Evolutionary conservation across 495 filamentous ascomycete species (phyloP).

Genomic region (Aspergillus biplanus): DNA sequence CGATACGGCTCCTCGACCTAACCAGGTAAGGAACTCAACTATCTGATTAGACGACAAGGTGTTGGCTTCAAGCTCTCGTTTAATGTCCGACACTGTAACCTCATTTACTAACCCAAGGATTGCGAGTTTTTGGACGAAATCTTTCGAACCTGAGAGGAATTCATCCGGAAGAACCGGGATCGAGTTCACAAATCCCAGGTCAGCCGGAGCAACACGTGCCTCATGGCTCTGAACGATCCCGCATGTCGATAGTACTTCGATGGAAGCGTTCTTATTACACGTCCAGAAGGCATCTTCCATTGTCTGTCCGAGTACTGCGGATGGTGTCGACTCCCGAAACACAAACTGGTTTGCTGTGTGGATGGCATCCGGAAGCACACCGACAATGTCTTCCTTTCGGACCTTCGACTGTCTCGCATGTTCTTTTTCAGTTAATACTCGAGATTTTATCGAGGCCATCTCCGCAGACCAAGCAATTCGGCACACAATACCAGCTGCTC

Average conservation of each 20-base stretch:
- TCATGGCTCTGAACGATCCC: slow-evolving; percentile 78
- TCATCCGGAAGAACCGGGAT: slow-evolving; percentile 84
- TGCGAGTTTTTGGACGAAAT: slow-evolving; percentile 76
- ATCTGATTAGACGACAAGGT: slow-evolving; percentile 77
- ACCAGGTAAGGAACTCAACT: slow-evolving; percentile 81
- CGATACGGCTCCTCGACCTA: slow-evolving; percentile 64
- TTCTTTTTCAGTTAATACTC: slow-evolving; percentile 34
- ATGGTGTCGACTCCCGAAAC: slow-evolving; percentile 87
- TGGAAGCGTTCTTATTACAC: slow-evolving; percentile 74
- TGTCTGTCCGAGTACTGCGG: slow-evolving; percentile 72
- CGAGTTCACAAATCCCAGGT: slow-evolving; percentile 86
- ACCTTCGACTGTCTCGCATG: slow-evolving; percentile 57
- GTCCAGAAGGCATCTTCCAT: slow-evolving; percentile 97
- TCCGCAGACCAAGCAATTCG: slow-evolving; percentile 85
- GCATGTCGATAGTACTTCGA: slow-evolving; percentile 85
- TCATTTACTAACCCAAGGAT: slow-evolving; percentile 80
- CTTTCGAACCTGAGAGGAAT: slow-evolving; percentile 61
- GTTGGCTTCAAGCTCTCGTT: slow-evolving; percentile 73
- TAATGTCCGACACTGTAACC: slow-evolving; percentile 85
- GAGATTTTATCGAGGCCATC: slow-evolving; percentile 71
- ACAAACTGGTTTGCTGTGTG: slow-evolving; percentile 76
- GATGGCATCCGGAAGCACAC: slow-evolving; percentile 74
- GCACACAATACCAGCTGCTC: slow-evolving; percentile 86
- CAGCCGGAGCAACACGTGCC: slow-evolving; percentile 78
- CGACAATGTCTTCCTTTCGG: slow-evolving; percentile 61